Percentiles rank a stretch among this genome's conserved stretches.
phyloP scores from a whole-genome alignment of 1,284 basidiomycete genomes.

The Cutaneotrichosporon mucoides region DNA sequence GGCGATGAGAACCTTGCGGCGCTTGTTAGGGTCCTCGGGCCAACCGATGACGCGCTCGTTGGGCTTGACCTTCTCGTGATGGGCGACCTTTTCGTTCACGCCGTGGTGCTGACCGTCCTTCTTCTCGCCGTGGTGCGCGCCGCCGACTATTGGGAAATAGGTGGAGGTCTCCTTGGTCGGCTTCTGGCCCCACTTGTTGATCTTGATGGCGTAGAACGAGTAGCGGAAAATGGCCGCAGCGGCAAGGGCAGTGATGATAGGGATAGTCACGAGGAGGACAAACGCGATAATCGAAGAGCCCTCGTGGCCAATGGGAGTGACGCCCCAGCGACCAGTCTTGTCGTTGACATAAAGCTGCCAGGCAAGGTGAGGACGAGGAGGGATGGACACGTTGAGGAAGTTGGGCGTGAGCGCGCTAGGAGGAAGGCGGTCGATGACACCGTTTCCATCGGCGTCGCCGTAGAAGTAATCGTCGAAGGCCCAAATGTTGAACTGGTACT shows the following conservation, averaged over 20 bases:
- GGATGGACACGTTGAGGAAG: conserved; percentile 75
- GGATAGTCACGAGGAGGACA: conserved; percentile 71
- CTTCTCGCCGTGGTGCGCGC: conserved; percentile 55
- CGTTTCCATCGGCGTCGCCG: conserved; percentile 79
- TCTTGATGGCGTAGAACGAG: conserved; percentile 90
- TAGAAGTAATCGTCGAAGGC: conserved; percentile 85
- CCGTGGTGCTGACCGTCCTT: conserved; percentile 39
- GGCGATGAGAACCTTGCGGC: conserved; percentile 80
- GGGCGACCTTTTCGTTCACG: conserved; percentile 39
- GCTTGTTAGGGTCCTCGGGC: conserved; percentile 84
- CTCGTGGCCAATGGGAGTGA: conserved; percentile 74
- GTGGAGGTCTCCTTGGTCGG: conserved; percentile 49
- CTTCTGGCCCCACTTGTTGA: conserved; percentile 84
- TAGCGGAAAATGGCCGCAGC: conserved; percentile 85
- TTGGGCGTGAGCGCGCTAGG: conserved; percentile 76
- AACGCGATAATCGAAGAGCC: conserved; percentile 77
- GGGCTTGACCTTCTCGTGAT: conserved; percentile 58
- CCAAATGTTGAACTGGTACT: conserved; percentile 81
- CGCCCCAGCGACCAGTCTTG: conserved; percentile 65
- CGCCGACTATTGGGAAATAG: conserved; percentile 55
- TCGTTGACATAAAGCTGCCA: conserved; percentile 81
- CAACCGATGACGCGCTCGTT: conserved; percentile 71
- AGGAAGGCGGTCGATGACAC: conserved; percentile 79
- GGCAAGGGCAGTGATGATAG: conserved; percentile 72
- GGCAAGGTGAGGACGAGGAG: conserved; percentile 61